phyloP scores from a whole-genome alignment of 345 rosid species.

The Acer campestre region DNA sequence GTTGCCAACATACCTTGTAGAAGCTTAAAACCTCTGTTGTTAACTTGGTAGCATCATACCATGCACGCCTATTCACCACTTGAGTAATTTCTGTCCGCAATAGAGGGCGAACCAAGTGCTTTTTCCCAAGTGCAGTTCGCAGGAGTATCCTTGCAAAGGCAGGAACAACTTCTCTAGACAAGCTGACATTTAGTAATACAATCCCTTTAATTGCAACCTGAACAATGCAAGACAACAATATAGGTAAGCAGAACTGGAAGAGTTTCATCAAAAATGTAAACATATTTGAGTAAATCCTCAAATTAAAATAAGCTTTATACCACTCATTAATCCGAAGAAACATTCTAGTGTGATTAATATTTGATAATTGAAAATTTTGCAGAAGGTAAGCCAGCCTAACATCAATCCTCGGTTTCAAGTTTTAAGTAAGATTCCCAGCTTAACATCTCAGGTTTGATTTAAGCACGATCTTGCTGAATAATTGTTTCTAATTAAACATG shows the following conservation, averaged over 20 bases:
- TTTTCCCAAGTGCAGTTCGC: slow-evolving; percentile 89
- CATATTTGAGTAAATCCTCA: not conserved
- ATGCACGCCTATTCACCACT: slow-evolving; percentile 90
- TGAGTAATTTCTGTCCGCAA: slow-evolving; percentile 89
- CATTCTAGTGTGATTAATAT: not conserved
- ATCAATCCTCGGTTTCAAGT: too few relatives aligned
- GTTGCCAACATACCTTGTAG: slow-evolving; percentile 62
- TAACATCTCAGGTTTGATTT: not conserved
- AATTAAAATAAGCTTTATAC: not conserved
- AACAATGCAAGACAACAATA: slow-evolving; percentile 16
- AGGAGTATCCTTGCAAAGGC: slow-evolving; percentile 86
- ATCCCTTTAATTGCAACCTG: slow-evolving; percentile 69
- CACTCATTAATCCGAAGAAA: not conserved
- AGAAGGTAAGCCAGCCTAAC: too few relatives aligned
- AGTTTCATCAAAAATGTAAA: not conserved
- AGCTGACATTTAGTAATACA: slow-evolving; percentile 74
- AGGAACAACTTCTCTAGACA: slow-evolving; percentile 94
- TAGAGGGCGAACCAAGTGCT: slow-evolving; percentile 88
- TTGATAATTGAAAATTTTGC: too few relatives aligned
- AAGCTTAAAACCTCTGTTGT: slow-evolving; percentile 81
- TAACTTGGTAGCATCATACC: slow-evolving; percentile 87
- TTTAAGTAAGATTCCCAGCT: too few relatives aligned
- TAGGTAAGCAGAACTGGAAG: not conserved
- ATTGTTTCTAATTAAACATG: not conserved
- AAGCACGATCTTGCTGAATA: not conserved